Evolutionary conservation across 106 monocot genomes (phyloP).

Genomic region (Gastrodia elata): DNA sequence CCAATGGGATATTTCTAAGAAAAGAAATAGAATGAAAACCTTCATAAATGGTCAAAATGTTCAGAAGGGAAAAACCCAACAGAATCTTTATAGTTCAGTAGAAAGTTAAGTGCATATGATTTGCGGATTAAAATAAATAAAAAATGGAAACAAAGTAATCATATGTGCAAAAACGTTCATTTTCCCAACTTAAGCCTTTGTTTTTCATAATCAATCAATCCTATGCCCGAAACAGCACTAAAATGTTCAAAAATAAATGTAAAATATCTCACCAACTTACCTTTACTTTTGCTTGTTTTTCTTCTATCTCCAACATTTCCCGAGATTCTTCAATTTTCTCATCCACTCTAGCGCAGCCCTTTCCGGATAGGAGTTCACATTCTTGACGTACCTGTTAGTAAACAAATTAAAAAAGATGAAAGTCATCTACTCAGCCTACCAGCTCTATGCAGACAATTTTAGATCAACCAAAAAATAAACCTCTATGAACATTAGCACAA

Average conservation of each 20-base stretch:
- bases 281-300: constrained; percentile 42
- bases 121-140: neutral
- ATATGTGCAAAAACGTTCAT: neutral
- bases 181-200: neutral
- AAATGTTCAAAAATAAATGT: neutral
- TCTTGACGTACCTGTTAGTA: constrained; percentile 53
- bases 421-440: neutral
- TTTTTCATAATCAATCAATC: neutral
- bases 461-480: neutral
- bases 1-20: neutral
- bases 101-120: neutral
- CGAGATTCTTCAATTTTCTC: constrained; percentile 20
- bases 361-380: constrained; percentile 48
- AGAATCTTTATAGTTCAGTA: neutral
- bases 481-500: neutral
- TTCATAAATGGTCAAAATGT: neutral
- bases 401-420: neutral
- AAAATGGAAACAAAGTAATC: neutral
- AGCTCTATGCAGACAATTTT: neutral
- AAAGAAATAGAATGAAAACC: neutral
- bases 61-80: neutral
- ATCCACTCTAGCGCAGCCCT: constrained; percentile 2
- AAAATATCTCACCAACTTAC: constrained; percentile 33
- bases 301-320: constrained; percentile 30
- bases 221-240: neutral